Evolutionary conservation across 495 filamentous ascomycete genomes (phyloP).

Genomic region (Aspergillus incahuasiensis): DNA sequence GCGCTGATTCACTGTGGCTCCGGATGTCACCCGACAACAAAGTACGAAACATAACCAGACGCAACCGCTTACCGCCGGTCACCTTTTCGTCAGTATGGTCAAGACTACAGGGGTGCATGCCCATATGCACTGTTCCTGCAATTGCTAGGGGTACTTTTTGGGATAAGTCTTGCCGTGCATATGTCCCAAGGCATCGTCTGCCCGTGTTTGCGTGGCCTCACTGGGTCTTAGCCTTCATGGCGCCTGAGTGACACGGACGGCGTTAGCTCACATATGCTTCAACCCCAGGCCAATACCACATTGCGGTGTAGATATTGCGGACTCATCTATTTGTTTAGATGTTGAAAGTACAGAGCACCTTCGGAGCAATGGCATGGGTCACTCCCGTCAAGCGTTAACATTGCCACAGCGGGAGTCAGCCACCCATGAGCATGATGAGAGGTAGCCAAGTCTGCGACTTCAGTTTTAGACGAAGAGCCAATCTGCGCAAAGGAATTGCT

Average conservation of each 20-base stretch:
- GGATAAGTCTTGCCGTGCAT: not conserved
- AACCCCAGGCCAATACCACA: not conserved
- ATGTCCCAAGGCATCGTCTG: not conserved
- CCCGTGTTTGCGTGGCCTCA: conserved; percentile 1
- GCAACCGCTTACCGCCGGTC: conserved; percentile 6
- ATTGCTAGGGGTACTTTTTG: not conserved
- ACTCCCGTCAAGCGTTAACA: not conserved
- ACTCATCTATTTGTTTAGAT: not conserved
- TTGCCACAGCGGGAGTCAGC: not conserved
- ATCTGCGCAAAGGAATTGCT: not conserved
- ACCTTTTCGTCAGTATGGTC: not conserved
- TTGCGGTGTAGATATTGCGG: conserved; percentile 12
- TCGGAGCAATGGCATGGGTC: not conserved
- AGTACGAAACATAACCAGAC: not conserved
- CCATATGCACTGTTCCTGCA: not conserved
- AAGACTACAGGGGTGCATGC: no score
- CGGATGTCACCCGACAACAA: conserved; percentile 8
- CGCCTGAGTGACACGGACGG: conserved; percentile 8
- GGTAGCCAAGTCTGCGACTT: not conserved
- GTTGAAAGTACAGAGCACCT: not conserved
- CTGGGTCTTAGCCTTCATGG: not conserved
- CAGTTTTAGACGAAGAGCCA: not conserved
- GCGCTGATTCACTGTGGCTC: not conserved
- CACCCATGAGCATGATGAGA: not conserved
- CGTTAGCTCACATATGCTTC: not conserved